Conservation (phyloP, 169 alveolate species). For the Plasmodium cynomolgi region DNA sequence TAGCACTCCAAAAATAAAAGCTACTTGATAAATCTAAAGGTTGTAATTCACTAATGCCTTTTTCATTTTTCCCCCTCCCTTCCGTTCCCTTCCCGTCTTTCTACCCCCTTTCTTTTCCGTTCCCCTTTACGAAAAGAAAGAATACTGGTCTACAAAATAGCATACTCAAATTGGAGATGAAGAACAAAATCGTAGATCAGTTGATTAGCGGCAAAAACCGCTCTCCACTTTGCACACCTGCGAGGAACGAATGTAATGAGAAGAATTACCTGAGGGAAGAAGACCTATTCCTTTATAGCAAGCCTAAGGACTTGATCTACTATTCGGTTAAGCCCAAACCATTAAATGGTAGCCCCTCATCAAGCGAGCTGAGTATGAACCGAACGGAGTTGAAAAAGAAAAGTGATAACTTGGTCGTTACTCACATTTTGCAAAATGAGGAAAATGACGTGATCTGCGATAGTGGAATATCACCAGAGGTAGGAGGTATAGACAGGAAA, state of each 20-base stretch:
- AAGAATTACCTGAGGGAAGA: not conserved
- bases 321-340: not conserved
- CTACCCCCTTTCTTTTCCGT: not conserved
- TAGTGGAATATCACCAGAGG: not conserved
- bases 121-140: not conserved
- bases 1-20: not conserved
- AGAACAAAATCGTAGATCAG: not conserved
- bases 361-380: not conserved
- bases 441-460: not conserved
- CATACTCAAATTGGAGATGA: not conserved
- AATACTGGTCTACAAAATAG: not conserved
- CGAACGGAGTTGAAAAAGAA: slow-evolving; percentile 4
- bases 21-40: not conserved
- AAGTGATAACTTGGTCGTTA: not conserved
- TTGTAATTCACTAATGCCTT: not conserved
- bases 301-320: not conserved
- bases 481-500: not conserved
- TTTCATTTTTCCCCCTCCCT: not conserved
- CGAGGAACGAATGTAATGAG: not conserved
- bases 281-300: not conserved
- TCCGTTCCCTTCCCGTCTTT: slow-evolving; percentile 2
- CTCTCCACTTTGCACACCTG: not conserved
- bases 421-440: not conserved
- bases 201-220: not conserved
- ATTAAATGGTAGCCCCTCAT: not conserved